phyloP scores from a whole-genome alignment of 1,284 basidiomycete species.

The Irpex sp. region DNA sequence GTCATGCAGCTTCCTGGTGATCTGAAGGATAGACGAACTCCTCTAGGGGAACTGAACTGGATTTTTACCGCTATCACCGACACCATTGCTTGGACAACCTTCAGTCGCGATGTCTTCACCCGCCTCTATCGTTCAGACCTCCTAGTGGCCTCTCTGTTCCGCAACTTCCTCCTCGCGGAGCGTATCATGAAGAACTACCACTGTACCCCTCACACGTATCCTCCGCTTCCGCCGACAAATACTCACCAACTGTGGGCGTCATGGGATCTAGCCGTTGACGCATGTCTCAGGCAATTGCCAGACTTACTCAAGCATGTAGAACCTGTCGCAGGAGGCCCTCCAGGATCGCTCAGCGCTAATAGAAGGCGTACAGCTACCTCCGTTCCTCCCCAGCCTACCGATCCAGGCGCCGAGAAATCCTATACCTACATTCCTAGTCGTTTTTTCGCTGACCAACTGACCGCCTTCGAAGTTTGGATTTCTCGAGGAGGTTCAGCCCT shows the following conservation, averaged over 20 bases:
- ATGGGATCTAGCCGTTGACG: conserved; percentile 97
- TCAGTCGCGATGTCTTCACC: conserved; percentile 91
- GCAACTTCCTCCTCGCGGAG: conserved; percentile 96
- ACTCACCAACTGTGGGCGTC: conserved; percentile 95
- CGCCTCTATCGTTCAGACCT: conserved; percentile 94
- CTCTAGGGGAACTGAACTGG: conserved; percentile 97
- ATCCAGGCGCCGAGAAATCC: conserved; percentile 41
- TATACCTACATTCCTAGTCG: conserved; percentile 83
- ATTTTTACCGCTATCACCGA: conserved; percentile 99
- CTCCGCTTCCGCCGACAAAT: conserved; percentile 89
- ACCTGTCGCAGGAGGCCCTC: conserved; percentile 27
- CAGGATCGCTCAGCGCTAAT: conserved; percentile 28
- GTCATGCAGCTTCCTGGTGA: conserved; percentile 96
- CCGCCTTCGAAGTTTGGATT: conserved; percentile 98
- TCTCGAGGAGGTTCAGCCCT: conserved; percentile 83
- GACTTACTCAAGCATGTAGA: conserved; percentile 73
- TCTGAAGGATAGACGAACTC: conserved; percentile 93
- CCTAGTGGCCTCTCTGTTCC: conserved; percentile 93
- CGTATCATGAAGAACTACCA: conserved; percentile 98
- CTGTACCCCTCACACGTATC: conserved; percentile 94
- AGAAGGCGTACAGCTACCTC: conserved; percentile 26
- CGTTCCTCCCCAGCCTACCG: conserved; percentile 22
- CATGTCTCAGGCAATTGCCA: conserved; percentile 91
- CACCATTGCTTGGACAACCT: conserved; percentile 98
- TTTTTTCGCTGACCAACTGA: conserved; percentile 96